A percentile compares a stretch with the other conserved stretches of the same genome.
Conservation (phyloP, 2,329 filamentous ascomycete species). For the Penicillium sp. region DNA sequence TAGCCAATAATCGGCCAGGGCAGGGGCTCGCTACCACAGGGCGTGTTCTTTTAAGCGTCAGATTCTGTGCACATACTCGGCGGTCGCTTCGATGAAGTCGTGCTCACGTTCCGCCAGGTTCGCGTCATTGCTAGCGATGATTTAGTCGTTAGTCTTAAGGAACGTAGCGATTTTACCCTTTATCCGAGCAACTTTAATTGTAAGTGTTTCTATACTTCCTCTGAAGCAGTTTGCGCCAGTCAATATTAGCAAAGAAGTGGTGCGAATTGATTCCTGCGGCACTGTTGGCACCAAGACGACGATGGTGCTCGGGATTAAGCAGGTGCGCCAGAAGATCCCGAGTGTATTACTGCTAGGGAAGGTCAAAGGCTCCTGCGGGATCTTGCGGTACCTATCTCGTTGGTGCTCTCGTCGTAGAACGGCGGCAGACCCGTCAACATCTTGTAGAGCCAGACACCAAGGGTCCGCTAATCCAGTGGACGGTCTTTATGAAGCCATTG, state of each 20-base stretch:
- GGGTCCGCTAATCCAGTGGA: constrained; percentile 99
- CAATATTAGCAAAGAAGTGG: constrained; percentile 98
- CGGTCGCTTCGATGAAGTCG: too few relatives aligned
- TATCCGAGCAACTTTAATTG: too few relatives aligned
- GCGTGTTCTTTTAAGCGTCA: too few relatives aligned
- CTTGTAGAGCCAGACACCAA: constrained; percentile 96
- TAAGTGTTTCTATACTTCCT: constrained; percentile 68
- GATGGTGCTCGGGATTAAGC: constrained; percentile 74
- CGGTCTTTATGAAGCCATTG: constrained; percentile 95
- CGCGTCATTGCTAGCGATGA: too few relatives aligned
- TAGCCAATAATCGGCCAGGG: too few relatives aligned
- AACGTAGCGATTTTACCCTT: too few relatives aligned
- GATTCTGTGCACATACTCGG: too few relatives aligned
- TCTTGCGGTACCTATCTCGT: constrained; percentile 99
- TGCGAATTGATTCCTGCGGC: constrained; percentile 98
- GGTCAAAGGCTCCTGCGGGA: constrained; percentile 90
- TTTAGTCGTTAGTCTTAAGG: too few relatives aligned
- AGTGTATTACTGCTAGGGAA: constrained; percentile 85
- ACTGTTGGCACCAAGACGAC: constrained; percentile 87
- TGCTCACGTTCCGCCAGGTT: too few relatives aligned
- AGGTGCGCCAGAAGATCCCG: constrained; percentile 89
- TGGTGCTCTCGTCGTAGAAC: constrained; percentile 98
- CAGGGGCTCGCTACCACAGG: too few relatives aligned
- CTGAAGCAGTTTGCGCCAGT: constrained; percentile 96
- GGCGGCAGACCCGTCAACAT: constrained; percentile 97